Evolutionary conservation across 768 basidiomycete genomes (phyloP).

Genomic region (Coprinellus aureogranulatus): DNA sequence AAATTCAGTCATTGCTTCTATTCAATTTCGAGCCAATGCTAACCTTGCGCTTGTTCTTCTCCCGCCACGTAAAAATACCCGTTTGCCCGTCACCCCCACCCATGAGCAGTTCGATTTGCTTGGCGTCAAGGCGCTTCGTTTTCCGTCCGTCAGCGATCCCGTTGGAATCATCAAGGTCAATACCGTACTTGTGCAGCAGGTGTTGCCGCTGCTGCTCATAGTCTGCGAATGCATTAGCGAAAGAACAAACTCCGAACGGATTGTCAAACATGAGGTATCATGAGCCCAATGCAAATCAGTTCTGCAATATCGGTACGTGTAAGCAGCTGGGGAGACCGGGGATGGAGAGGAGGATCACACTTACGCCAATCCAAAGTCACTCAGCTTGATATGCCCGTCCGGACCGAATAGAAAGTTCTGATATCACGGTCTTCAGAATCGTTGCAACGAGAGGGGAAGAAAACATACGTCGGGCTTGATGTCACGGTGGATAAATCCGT

Average conservation of each 20-base stretch:
- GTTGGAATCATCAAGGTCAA: constrained; percentile 84
- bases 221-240: constrained; percentile 47
- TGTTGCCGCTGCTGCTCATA: constrained; percentile 92
- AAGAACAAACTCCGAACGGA: constrained; percentile 12
- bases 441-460: constrained; percentile 12
- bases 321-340: constrained; percentile 12
- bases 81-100: constrained; percentile 77
- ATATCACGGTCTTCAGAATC: constrained; percentile 16
- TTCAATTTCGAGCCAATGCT: constrained; percentile 15
- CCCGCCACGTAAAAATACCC: constrained; percentile 93
- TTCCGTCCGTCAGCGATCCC: constrained; percentile 63
- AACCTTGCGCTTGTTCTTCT: constrained; percentile 89
- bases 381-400: constrained; percentile 89
- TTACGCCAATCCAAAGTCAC: constrained; percentile 94
- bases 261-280: constrained; percentile 76
- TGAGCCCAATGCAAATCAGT: constrained; percentile 97
- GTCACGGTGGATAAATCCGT: constrained; percentile 97
- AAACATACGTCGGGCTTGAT: constrained; percentile 86
- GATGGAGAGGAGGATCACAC: constrained; percentile 34
- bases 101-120: constrained; percentile 82
- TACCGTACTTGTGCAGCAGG: constrained; percentile 87
- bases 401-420: constrained; percentile 96
- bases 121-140: constrained; percentile 76
- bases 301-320: constrained; percentile 37
- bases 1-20: constrained; percentile 15